phyloP scores from a whole-genome alignment of 1,139 yeast species.

The Saccharomyces hybrid region DNA sequence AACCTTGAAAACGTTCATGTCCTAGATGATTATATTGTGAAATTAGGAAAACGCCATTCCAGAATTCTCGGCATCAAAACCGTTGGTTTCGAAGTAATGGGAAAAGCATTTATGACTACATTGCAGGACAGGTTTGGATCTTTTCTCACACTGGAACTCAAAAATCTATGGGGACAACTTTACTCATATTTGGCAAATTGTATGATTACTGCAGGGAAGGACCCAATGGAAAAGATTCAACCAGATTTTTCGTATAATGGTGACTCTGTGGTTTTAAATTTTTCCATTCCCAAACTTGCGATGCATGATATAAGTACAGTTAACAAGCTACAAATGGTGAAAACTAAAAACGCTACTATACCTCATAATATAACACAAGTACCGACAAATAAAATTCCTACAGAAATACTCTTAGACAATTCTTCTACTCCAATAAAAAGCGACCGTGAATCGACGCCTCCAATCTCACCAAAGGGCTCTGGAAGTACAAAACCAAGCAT shows the following conservation, averaged over 20 bases:
- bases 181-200: constrained; percentile 53
- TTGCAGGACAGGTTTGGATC: constrained; percentile 59
- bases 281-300: neutral
- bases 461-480: neutral
- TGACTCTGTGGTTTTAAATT: neutral
- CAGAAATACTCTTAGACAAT: neutral
- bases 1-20: constrained; percentile 37
- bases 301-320: neutral
- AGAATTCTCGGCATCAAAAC: constrained; percentile 71
- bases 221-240: constrained; percentile 35
- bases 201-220: constrained; percentile 56
- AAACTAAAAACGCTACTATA: neutral
- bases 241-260: neutral
- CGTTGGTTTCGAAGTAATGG: constrained; percentile 68
- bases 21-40: constrained; percentile 53
- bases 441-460: neutral
- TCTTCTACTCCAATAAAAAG: neutral
- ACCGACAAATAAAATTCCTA: neutral
- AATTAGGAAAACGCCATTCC: constrained; percentile 68
- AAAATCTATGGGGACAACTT: constrained; percentile 63
- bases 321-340: neutral
- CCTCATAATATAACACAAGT: neutral
- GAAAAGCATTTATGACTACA: constrained; percentile 67
- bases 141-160: constrained; percentile 42
- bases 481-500: neutral